Conservation (phyloP, 352 stramenopile genomes). For the Pythium monospermum region DNA sequence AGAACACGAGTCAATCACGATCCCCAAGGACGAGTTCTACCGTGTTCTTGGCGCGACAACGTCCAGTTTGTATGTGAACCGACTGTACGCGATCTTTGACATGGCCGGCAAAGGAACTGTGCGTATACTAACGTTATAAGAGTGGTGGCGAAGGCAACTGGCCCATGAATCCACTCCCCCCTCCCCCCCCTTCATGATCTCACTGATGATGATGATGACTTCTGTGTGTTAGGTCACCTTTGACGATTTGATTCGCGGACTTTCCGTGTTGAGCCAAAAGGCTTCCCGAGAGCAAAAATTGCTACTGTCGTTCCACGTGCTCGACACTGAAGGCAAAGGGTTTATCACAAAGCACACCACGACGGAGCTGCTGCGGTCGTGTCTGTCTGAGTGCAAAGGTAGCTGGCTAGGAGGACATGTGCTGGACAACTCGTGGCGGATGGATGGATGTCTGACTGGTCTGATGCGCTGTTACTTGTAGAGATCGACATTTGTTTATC, state of each 20-base stretch:
- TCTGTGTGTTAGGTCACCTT: slow-evolving; percentile 57
- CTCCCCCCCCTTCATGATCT: too few relatives aligned
- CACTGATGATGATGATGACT: background rate
- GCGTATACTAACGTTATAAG: slow-evolving; percentile 6
- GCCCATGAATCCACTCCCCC: too few relatives aligned
- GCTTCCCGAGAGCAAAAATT: slow-evolving; percentile 84
- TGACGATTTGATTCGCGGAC: slow-evolving; percentile 72
- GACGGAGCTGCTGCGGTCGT: slow-evolving; percentile 76
- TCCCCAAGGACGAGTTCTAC: slow-evolving; percentile 85
- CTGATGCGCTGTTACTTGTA: slow-evolving; percentile 17
- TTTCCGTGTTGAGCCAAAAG: slow-evolving; percentile 82
- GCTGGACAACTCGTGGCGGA: background rate
- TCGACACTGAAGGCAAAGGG: slow-evolving; percentile 71
- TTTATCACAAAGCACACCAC: slow-evolving; percentile 85
- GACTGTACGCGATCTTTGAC: slow-evolving; percentile 85
- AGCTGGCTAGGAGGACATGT: background rate
- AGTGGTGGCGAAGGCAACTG: background rate
- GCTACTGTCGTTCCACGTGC: slow-evolving; percentile 79
- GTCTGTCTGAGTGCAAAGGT: slow-evolving; percentile 83
- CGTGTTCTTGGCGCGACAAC: slow-evolving; percentile 68
- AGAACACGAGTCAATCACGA: slow-evolving; percentile 67
- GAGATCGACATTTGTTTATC: slow-evolving; percentile 77
- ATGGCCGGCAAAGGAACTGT: slow-evolving; percentile 72
- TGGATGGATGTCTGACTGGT: slow-evolving; percentile 5
- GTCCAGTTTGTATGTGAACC: slow-evolving; percentile 78